Percentiles rank a stretch among this genome's conserved stretches.
Evolutionary conservation across 2,329 filamentous ascomycete species (phyloP).

Genomic region (Dothiorella sarmentorum): DNA sequence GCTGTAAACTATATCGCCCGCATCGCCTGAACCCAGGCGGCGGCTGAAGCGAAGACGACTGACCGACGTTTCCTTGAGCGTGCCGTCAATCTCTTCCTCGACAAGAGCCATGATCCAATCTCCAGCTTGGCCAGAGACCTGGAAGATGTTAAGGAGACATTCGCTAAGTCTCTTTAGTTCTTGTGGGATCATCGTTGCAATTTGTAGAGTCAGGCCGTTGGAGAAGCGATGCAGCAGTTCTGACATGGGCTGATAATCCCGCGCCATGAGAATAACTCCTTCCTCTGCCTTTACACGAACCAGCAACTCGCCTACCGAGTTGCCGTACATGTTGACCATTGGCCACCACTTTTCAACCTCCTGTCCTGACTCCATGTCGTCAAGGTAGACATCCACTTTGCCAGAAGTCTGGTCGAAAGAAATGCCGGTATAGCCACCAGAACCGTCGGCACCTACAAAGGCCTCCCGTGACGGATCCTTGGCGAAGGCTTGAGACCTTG

Average conservation of each 20-base stretch:
- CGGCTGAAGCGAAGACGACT: constrained; percentile 65
- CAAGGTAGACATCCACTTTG: constrained; percentile 76
- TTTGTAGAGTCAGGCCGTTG: constrained; percentile 77
- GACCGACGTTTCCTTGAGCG: constrained; percentile 74
- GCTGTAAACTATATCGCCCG: constrained; percentile 10
- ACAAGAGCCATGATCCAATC: constrained; percentile 93
- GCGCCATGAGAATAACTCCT: constrained; percentile 79
- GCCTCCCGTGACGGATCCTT: constrained; percentile 37
- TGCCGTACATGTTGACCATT: constrained; percentile 71
- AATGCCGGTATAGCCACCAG: constrained; percentile 43
- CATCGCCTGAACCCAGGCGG: constrained; percentile 66
- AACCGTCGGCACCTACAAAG: constrained; percentile 30
- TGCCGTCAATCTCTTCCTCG: constrained; percentile 95
- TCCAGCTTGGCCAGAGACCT: constrained; percentile 76
- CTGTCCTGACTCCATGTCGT: constrained; percentile 71
- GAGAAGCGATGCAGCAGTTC: constrained; percentile 82
- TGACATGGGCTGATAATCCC: constrained; percentile 79
- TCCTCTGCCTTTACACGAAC: constrained; percentile 83
- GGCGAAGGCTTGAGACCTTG: constrained; percentile 16
- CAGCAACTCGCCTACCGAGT: constrained; percentile 76
- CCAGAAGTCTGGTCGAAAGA: constrained; percentile 56
- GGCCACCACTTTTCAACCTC: constrained; percentile 85
- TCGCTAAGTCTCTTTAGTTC: constrained; percentile 80
- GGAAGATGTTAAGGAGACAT: constrained; percentile 88
- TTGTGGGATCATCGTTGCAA: constrained; percentile 73